A percentile compares a stretch with the other conserved stretches of the same genome.
Conservation (phyloP, 2,329 filamentous ascomycete species). For the Phyllachora maydis region DNA sequence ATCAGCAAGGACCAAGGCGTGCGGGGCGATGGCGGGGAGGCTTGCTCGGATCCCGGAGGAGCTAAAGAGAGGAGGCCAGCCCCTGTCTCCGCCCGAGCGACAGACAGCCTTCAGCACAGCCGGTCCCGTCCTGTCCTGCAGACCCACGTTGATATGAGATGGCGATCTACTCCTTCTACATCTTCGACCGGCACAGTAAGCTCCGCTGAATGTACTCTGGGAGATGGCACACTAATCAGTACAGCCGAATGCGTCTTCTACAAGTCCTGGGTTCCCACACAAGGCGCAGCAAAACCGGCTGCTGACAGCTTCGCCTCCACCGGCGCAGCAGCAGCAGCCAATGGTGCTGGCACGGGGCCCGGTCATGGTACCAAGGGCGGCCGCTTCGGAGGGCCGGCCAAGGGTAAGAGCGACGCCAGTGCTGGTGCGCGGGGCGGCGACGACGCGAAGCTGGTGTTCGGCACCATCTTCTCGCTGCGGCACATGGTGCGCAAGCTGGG, state of each 20-base stretch:
- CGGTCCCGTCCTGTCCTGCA: no score
- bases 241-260: constrained; percentile 95
- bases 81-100: no score
- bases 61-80: no score
- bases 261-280: constrained; percentile 54
- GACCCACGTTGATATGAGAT: no score
- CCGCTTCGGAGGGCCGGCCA: constrained; percentile 1
- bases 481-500: constrained; percentile 95
- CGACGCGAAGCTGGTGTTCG: constrained; percentile 93
- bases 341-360: constrained; percentile 3
- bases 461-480: constrained; percentile 84
- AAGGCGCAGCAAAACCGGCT: no score
- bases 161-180: constrained; percentile 95
- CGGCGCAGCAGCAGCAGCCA: constrained; percentile 12
- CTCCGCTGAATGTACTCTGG: not conserved
- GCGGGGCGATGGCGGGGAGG: no score
- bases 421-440: constrained; percentile 47
- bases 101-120: no score
- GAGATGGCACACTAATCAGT: constrained; percentile 1
- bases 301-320: no score
- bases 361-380: constrained; percentile 2
- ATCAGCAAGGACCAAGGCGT: no score
- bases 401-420: constrained; percentile 3
- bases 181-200: constrained; percentile 95
- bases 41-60: no score